Base-by-base conservation (phyloP, 495 filamentous ascomycete genomes). In the Haplographium delicatum region DNA sequence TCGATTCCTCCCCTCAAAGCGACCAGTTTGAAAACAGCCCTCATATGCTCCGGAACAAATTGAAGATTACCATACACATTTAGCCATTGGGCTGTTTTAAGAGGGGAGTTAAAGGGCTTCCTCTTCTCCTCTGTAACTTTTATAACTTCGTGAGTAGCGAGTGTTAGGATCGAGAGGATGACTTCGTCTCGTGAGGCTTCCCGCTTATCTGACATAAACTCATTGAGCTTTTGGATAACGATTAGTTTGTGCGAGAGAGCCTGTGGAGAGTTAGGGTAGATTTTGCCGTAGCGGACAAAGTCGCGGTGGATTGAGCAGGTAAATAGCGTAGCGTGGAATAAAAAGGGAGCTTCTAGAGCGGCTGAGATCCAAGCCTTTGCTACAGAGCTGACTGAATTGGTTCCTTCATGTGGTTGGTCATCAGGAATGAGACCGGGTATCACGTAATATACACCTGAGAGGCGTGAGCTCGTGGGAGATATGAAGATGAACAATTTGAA, bases 301-400 rank as follows among this genome's bases (percentile, higher is more conserved):
- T 25, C n/a, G 3, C 10, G 38, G 40, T 51, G 38, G 24, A 51
- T 31, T 15, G 25, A 20, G 26, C 39, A 27, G 13, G 26, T 11
- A 24, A 44, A 51, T n/a, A 44, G 39, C 10, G 44, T 15, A 22
- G 39, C 27, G 18, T 51, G 48, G 25, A 51, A 51, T 7, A 44
- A 23, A 10, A 43, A n/a, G 10, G 39, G 48, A 10, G 25, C 33
- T 25, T 24, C 5, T 10, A 51, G 18, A 5, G 15, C 40, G 1
- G 18, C 15, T 9, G 16, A 11, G 6, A 42, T 15, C 48, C 30
- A 35, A 13, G 19, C 28, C 5, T 34, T 34, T 10, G 16, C 13
- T 0, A 22, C 31, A 5, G 28, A 19, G 10, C 18, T 19, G 27
- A 24, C 16, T n/a, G n/a, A n/a, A n/a, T n/a, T n/a, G n/a, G n/a